Base-by-base conservation (phyloP, 2,329 filamentous ascomycete species). In the Pseudocercospora vitis region DNA sequence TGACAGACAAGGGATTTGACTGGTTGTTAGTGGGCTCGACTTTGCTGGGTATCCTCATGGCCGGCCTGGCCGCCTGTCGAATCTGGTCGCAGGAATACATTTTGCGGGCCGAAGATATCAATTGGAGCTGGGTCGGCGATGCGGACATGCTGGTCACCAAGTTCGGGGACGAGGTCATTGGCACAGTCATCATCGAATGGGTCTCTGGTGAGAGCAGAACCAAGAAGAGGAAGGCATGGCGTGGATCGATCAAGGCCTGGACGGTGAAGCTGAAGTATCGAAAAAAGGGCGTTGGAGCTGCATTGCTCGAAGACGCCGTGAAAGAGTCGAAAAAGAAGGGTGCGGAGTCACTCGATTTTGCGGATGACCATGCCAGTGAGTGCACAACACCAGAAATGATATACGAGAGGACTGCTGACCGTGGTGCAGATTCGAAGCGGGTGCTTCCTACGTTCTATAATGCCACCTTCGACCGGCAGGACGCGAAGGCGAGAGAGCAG, bases 171-270 rank as follows among this genome's bases (percentile, higher is more conserved):
- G 81, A 86, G 50, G 74, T 94, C 32, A 85, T 94, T 58, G 89
- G 85, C 3, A 81, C 87, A 0, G 68, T 89, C 18, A 80, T 94
- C 3, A 70, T 95, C 48, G 81, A 84, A 9, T 81, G 89, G 64
- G 81, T 86, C 61, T 74, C 70, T 65, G 70, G 67, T 66, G 66
- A 73, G 73, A 62, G 62, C 44, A 56, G 65, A 28, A 68, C 73
- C 63, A 71, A 71, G 64, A 65, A 75, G 55, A 73, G 75, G 61
- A 75, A 75, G 60, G 82, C 84, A 29, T 86, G 86, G 48, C 81
- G 80, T 57, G 88, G 85, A 7, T 76, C 90, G 44, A 85, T 96
- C 53, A 82, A 88, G 23, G 90, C 88, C 1, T 96, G 91, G 90
- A 92, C 89, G 1, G 88, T 90, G 1, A 79, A 79, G 66, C 73